Percentiles rank a stretch among this genome's conserved stretches.
Evolutionary conservation across 345 rosid genomes (phyloP).

Genomic region (Adansonia digitata): DNA sequence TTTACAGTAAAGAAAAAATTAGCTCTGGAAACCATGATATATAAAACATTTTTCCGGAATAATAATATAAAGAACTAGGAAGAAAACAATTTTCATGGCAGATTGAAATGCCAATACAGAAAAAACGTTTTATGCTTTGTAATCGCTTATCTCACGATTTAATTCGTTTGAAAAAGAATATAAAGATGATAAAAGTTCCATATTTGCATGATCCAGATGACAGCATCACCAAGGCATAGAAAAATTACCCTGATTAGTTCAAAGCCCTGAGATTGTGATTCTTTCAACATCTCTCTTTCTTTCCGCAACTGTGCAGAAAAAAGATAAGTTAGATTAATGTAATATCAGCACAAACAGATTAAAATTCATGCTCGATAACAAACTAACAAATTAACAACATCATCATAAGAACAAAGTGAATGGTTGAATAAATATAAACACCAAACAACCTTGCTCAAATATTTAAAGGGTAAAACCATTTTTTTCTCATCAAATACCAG

Average conservation of each 20-base stretch:
- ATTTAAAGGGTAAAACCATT: background rate
- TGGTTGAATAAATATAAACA: background rate
- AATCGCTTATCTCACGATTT: background rate
- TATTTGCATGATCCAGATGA: background rate
- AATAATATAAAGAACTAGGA: background rate
- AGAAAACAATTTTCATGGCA: background rate
- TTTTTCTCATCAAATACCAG: background rate
- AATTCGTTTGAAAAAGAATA: background rate
- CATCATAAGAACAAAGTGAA: background rate
- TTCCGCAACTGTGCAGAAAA: constrained; percentile 55
- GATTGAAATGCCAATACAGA: background rate
- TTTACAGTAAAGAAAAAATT: background rate
- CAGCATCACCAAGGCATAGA: background rate
- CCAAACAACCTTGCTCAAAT: constrained; percentile 9
- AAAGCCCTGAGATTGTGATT: constrained; percentile 64
- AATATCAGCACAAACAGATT: background rate
- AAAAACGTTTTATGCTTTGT: background rate
- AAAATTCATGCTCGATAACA: background rate
- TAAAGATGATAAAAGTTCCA: background rate
- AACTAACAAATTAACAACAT: too few relatives aligned
- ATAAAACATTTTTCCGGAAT: background rate
- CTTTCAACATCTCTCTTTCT: constrained; percentile 64
- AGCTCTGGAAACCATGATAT: background rate
- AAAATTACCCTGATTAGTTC: constrained; percentile 62
- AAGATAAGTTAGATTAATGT: background rate